Evolutionary conservation across 768 basidiomycete genomes (phyloP), one percentile per base, ranked within the genome.

Genomic region (Vararia minispora): DNA sequence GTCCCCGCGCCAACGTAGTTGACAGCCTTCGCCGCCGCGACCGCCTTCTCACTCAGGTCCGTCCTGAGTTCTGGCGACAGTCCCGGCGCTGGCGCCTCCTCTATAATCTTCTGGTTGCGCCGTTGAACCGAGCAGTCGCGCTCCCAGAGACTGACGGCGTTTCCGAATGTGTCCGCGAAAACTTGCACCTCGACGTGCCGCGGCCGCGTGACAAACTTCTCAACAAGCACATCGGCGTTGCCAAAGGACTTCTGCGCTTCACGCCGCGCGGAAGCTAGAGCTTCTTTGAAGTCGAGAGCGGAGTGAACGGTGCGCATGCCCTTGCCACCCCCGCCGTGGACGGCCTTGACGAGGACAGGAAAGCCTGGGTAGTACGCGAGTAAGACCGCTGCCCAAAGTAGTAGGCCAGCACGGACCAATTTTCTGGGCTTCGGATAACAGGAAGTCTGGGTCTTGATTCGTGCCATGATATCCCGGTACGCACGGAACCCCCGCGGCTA

Each of bases 161-260:
- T 72, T n/a, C 88, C 89, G 21, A 66, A 58, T 7, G 60, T 67
- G 61, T 95, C 92, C 10, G 86, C 88, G 53, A 97, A 95, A 4
- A 95, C 80, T 56, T 97, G 91, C 3, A 97, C 90, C 53, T 97
- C 92, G 22, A 97, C 77, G 54, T 94, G 91, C 43, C 91, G 71
- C 13, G 91, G 90, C 12, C 74, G 75, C 46, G 79, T 70, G 37
- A 97, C 79, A 50, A 83, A 97, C 51, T 85, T 83, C 66, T 97
- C 91, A 0, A 97, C 73, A 10, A 94, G 62, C 2, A 97, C 90
- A 7, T 73, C 72, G 40, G 85, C 79, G 47, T 91, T 85, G 10
- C 88, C 84, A 47, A 97, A 97, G 0, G 81, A 69, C 57, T 94
- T 95, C 33, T 69, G 53, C 4, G 90, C 84, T 58, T 97, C 91